These are phyloP conservation scores for Collybia sp. DNA, from an alignment of 768 basidiomycete species.

Conservation along the genomic window DNA sequence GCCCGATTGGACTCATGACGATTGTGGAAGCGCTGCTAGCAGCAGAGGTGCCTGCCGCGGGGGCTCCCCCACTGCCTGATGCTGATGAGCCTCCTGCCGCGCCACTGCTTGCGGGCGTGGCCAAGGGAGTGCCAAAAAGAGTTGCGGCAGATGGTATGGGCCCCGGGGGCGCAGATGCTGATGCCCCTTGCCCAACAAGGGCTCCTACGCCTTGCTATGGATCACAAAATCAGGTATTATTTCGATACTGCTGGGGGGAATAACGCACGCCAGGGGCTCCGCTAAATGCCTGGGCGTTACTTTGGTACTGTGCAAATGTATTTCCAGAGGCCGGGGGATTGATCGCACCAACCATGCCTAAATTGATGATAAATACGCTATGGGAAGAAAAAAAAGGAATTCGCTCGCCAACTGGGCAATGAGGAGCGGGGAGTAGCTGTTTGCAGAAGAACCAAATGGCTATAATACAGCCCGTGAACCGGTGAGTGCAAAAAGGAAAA, in stretches of 20 bases:
- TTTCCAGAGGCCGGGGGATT: constrained; percentile 43
- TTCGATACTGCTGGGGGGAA: background rate
- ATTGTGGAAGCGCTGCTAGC: no score
- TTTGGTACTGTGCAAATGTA: constrained; percentile 33
- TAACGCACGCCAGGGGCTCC: constrained; percentile 28
- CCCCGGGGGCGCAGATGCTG: no score
- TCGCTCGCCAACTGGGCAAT: constrained; percentile 32
- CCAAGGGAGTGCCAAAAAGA: no score
- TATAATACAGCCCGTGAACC: constrained; percentile 13
- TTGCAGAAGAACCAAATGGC: constrained; percentile 63
- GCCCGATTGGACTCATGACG: no score
- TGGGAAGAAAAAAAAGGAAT: background rate
- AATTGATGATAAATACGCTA: background rate
- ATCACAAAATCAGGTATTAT: no score
- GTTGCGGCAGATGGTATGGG: no score
- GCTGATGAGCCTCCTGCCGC: no score
- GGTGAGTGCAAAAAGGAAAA: constrained; percentile 5
- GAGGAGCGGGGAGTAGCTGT: constrained; percentile 31
- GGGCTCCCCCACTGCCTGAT: no score
- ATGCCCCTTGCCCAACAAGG: no score
- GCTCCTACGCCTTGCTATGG: no score
- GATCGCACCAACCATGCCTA: constrained; percentile 48
- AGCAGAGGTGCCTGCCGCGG: no score
- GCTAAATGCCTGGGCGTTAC: constrained; percentile 22
- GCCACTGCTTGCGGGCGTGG: no score